Base-by-base conservation (phyloP, 2,329 filamentous ascomycete species). In the Pseudogymnoascus sp. region DNA sequence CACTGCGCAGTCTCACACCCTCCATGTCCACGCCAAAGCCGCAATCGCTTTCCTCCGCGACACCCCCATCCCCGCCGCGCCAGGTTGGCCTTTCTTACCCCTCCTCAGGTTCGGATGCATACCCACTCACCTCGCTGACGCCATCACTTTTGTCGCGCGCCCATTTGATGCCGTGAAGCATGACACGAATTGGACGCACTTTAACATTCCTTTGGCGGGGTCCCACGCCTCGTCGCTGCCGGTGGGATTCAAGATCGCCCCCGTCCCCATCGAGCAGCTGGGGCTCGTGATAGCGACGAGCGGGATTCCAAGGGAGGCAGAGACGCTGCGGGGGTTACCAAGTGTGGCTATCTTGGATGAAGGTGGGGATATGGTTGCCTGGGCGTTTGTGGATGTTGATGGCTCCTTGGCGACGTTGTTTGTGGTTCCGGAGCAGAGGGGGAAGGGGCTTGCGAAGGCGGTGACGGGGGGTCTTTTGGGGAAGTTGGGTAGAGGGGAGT, bases 301-400 rank as follows among this genome's bases (percentile, higher is more conserved):
- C 5, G 60, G 62, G 1, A 70, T 73, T 10, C 65, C 65, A 3
- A 65, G 71, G 7, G 65, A 69, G 44, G 35, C 65, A 10, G 59
- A 63, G 3, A 73, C 71, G 0, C 63, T 71, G 4, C 62, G 66
- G 9, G 59, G 59, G 7, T 67, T 68, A 4, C 71, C 72, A 5
- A 71, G 66, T 17, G 62, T 72, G 0, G 68, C 67, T 3, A 35
- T 73, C 10, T 40, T 72, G 2, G 60, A 68, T 59, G 5, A 50
- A 0, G 31, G 64, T 0, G 65, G 64, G 0, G 64, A 66, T 21
- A 38, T 72, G 35, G 66, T 69, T 1, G 71, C 71, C 1, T 73
- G 71, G 71, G 69, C 64, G 0, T 73, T 70, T 62, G 44, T 72
- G 3, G 70, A 70, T 5, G 65, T 72, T 31, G 70, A 72, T 62